Percentiles rank a stretch among this genome's conserved stretches.
These are phyloP conservation scores for Colletotrichum siamense DNA, from an alignment of 2,329 filamentous ascomycete genomes.

Conservation along the genomic window DNA sequence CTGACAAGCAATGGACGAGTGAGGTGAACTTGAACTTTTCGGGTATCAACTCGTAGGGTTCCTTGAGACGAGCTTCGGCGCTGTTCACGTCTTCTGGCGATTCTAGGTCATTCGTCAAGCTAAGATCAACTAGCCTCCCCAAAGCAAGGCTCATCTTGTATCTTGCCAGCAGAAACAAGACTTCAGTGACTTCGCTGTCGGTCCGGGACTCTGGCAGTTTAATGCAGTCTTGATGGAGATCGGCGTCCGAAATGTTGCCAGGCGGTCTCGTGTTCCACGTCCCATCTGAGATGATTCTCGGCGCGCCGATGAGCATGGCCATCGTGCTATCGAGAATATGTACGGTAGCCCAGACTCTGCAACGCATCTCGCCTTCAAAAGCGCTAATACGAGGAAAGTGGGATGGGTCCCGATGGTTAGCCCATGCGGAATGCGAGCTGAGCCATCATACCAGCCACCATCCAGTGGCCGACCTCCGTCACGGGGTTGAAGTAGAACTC, in stretches of 20 bases:
- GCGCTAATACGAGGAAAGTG: accelerated
- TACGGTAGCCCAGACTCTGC: not conserved
- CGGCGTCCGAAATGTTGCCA: accelerated
- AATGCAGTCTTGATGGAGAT: accelerated
- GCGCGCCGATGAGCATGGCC: not conserved
- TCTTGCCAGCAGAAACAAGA: accelerated
- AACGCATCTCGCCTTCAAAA: not conserved
- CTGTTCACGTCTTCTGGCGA: accelerated
- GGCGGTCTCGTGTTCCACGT: not conserved
- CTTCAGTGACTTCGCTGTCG: accelerated
- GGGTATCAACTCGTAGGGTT: not conserved
- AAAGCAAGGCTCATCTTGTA: not conserved
- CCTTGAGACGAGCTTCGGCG: no score
- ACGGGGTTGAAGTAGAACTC: not conserved
- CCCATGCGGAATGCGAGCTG: not conserved
- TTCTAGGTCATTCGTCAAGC: accelerated
- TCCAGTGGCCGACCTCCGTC: not conserved
- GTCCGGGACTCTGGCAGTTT: not conserved
- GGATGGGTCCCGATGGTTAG: accelerated
- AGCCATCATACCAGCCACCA: accelerated
- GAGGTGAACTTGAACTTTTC: not conserved
- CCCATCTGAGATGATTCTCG: not conserved
- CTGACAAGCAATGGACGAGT: not conserved
- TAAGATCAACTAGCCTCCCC: not conserved
- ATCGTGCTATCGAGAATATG: accelerated